Evolutionary conservation across 768 basidiomycete species (phyloP).

Genomic region (Russula vinacea): DNA sequence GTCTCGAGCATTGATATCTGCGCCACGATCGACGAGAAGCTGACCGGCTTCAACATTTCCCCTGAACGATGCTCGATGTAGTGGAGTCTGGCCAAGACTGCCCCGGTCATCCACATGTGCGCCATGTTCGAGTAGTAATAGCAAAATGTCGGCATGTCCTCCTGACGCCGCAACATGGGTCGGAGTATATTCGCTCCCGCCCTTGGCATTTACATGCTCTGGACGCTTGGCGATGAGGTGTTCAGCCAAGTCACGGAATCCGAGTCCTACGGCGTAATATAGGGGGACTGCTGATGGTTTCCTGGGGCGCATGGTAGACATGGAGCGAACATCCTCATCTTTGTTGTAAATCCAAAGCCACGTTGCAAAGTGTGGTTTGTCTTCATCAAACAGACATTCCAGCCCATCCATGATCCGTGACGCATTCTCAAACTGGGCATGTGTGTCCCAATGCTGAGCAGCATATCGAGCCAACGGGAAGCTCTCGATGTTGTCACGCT

Average conservation of each 20-base stretch:
- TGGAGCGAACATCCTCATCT: too few relatives aligned
- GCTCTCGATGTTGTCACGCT: background rate
- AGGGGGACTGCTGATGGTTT: background rate
- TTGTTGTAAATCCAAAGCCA: background rate
- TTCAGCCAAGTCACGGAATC: background rate
- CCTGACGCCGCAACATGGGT: background rate
- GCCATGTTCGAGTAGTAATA: background rate
- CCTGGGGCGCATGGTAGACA: background rate
- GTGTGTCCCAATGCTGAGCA: background rate
- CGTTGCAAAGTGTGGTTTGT: background rate
- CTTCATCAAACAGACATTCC: background rate
- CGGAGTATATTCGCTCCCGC: background rate
- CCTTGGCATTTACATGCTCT: background rate
- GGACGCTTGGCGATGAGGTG: background rate
- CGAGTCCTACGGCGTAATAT: background rate
- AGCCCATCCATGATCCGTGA: background rate
- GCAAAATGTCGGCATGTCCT: background rate
- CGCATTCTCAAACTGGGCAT: background rate
- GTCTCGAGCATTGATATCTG: background rate
- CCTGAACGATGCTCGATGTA: background rate
- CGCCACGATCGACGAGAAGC: background rate
- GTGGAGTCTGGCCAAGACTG: background rate
- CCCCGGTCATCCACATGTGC: background rate
- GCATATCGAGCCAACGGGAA: slow-evolving; percentile 2
- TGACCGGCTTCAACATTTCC: background rate